A percentile compares a stretch with the other conserved stretches of the same genome.
Conservation (phyloP, 805 yeast genomes). For the Kazachstania psychrophila region DNA sequence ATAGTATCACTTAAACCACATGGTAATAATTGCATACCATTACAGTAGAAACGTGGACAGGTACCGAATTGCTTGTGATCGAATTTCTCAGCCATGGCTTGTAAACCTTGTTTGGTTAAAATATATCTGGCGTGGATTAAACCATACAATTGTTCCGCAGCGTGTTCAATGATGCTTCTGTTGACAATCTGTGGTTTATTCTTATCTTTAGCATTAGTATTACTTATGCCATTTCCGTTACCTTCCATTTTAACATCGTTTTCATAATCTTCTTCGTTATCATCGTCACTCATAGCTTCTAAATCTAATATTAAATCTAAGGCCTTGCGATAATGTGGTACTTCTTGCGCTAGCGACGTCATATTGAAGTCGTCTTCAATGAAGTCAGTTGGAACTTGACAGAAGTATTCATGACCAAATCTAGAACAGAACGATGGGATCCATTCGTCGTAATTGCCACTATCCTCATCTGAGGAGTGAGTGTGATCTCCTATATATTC, state of each 20-base stretch:
- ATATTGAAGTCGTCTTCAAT: conserved; percentile 95
- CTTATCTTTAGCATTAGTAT: conserved; percentile 11
- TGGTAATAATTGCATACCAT: conserved; percentile 83
- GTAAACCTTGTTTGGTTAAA: conserved; percentile 79
- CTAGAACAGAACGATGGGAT: conserved; percentile 68
- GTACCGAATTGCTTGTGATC: conserved; percentile 82
- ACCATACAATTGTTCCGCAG: conserved; percentile 89
- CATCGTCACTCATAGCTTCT: conserved; percentile 42
- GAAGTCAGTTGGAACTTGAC: conserved; percentile 84
- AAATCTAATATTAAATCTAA: conserved; percentile 82
- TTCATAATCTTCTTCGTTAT: conserved; percentile 18
- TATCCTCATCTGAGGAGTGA: conserved; percentile 22
- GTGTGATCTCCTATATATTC: conserved; percentile 20
- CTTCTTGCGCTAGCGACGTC: conserved; percentile 77
- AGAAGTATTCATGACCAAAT: conserved; percentile 83
- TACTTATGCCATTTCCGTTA: conserved; percentile 1
- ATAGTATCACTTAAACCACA: conserved; percentile 86
- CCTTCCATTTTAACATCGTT: conserved; percentile 9
- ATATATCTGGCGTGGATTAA: conserved; percentile 89
- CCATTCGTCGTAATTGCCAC: conserved; percentile 54
- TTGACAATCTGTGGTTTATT: conserved; percentile 36
- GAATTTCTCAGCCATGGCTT: conserved; percentile 88
- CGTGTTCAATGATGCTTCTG: conserved; percentile 65
- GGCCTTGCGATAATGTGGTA: conserved; percentile 87
- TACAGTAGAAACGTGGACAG: conserved; percentile 85